Evolutionary conservation across 805 yeast genomes (phyloP).

Genomic region (Ogataea methanolica): DNA sequence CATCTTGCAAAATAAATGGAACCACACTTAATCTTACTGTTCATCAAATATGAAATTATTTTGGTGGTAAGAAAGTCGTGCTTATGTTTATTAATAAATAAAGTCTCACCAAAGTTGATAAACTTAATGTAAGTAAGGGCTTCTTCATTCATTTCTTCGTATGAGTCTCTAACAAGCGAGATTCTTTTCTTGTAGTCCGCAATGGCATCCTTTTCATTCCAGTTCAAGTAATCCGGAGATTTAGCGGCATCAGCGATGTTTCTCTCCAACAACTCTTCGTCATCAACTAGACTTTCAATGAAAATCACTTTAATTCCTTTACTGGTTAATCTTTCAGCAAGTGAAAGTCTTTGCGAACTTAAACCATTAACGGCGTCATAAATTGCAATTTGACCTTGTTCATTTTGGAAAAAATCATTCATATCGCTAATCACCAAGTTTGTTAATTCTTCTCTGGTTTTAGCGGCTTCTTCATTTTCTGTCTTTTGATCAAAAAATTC

Average conservation of each 20-base stretch:
- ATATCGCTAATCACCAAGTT: slow-evolving; percentile 67
- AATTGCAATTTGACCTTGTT: slow-evolving; percentile 90
- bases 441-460: slow-evolving; percentile 53
- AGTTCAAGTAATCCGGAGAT: slow-evolving; percentile 80
- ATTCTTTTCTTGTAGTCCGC: slow-evolving; percentile 74
- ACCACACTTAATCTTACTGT: slow-evolving; percentile 80
- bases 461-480: slow-evolving; percentile 38
- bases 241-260: slow-evolving; percentile 82
- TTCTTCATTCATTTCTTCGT: slow-evolving; percentile 62
- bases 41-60: slow-evolving; percentile 89
- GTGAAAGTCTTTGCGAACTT: slow-evolving; percentile 56
- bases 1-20: slow-evolving; percentile 91
- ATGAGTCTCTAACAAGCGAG: slow-evolving; percentile 58
- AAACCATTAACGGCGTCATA: slow-evolving; percentile 93
- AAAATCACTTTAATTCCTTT: slow-evolving; percentile 73
- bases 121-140: slow-evolving; percentile 75
- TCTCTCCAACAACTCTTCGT: slow-evolving; percentile 58
- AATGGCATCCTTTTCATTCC: slow-evolving; percentile 72
- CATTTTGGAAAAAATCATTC: slow-evolving; percentile 60
- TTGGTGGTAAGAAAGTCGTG: slow-evolving; percentile 88
- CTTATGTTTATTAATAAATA: slow-evolving; percentile 74
- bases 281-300: slow-evolving; percentile 83
- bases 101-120: slow-evolving; percentile 83
- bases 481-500: slow-evolving; percentile 66
- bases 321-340: slow-evolving; percentile 49